Percentiles rank a stretch among this genome's conserved stretches.
These are phyloP conservation scores for Botrytis galanthina DNA, from an alignment of 2,329 filamentous ascomycete genomes.

Conservation along the genomic window DNA sequence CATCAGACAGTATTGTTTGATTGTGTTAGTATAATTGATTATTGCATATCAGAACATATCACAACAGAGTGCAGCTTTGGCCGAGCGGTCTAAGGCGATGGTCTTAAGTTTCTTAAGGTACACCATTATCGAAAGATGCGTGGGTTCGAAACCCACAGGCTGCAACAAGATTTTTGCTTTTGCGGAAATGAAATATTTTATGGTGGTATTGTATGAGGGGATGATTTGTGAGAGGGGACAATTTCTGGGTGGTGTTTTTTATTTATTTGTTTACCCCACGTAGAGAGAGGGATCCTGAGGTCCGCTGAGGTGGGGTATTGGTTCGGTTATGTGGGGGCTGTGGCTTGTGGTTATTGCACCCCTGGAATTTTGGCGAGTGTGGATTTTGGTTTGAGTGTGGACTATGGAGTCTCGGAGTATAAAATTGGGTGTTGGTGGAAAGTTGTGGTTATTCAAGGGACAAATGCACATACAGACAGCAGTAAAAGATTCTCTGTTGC, in stretches of 20 bases:
- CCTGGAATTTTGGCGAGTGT: background rate
- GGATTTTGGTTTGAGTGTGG: background rate
- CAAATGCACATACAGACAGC: no score
- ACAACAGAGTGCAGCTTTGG: background rate
- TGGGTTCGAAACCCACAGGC: constrained; percentile 17
- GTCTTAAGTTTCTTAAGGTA: constrained; percentile 2
- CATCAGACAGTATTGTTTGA: no score
- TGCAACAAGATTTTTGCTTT: rapidly evolving
- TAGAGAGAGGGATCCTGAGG: no score
- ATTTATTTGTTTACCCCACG: background rate
- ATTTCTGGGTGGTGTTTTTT: background rate
- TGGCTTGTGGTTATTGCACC: background rate
- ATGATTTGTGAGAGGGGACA: no score
- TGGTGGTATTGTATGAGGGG: background rate
- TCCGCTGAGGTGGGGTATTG: background rate
- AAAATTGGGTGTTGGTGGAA: background rate
- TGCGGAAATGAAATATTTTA: rapidly evolving
- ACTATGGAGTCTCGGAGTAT: background rate
- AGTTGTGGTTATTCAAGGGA: no score
- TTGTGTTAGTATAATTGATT: no score
- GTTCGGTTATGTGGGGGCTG: background rate
- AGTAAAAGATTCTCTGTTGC: background rate
- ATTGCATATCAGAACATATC: rapidly evolving
- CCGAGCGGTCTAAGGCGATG: constrained; percentile 16
- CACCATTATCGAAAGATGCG: constrained; percentile 20